Evolutionary conservation across 192 early-diverging fungal genomes (phyloP).

Genomic region (Obelidium mucronatum): DNA sequence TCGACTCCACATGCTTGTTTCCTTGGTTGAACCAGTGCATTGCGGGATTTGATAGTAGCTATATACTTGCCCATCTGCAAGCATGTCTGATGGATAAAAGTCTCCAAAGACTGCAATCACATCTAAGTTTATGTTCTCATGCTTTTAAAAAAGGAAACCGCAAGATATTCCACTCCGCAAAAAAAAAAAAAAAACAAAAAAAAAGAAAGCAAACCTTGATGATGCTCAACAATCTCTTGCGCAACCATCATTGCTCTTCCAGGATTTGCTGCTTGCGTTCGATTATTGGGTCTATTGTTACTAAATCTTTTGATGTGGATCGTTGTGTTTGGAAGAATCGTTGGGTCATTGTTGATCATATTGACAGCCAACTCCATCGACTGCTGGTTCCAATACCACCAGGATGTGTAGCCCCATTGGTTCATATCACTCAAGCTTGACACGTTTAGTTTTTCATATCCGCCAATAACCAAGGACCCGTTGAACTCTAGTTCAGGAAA

Average conservation of each 20-base stretch:
- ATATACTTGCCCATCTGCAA: neutral
- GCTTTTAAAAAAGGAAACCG: neutral
- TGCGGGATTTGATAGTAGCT: neutral
- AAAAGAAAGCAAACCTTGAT: neutral
- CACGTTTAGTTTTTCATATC: neutral
- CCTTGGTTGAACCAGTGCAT: neutral
- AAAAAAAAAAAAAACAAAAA: neutral
- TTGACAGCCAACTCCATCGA: neutral
- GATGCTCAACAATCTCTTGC: neutral
- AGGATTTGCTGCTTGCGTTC: neutral
- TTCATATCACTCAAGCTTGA: neutral
- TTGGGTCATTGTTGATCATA: neutral
- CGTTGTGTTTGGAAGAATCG: neutral
- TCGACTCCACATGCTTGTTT: neutral
- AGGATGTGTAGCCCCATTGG: neutral
- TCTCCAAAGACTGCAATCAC: constrained; percentile 10
- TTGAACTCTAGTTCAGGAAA: neutral
- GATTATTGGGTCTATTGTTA: neutral
- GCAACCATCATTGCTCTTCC: neutral
- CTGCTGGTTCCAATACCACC: constrained; percentile 3
- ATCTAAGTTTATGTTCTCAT: neutral
- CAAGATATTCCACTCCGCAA: too few relatives aligned
- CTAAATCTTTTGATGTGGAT: constrained; percentile 1
- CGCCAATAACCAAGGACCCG: neutral
- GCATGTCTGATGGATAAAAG: neutral